Evolutionary conservation across 2,329 filamentous ascomycete species (phyloP).

Genomic region (Hypoxylon sp.): DNA sequence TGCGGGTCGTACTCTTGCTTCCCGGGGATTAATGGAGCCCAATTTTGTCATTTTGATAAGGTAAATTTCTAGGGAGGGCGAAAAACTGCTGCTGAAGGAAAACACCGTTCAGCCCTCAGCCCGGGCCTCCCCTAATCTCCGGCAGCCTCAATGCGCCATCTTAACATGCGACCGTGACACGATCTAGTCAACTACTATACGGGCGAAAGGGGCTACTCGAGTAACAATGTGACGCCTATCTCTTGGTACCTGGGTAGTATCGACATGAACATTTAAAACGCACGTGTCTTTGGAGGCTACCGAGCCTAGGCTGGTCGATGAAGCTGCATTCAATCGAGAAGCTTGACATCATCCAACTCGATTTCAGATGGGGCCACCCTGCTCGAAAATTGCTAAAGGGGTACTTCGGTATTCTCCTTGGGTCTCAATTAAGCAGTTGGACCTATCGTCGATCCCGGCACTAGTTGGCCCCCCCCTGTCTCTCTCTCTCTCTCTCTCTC

Average conservation of each 20-base stretch:
- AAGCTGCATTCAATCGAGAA: slow-evolving; percentile 11
- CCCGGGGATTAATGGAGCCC: slow-evolving; percentile 26
- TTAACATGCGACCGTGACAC: slow-evolving; percentile 36
- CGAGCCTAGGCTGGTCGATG: slow-evolving; percentile 10
- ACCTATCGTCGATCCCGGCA: slow-evolving; percentile 39
- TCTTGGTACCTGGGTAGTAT: neutral
- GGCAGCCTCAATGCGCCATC: slow-evolving; percentile 35
- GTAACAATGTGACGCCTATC: slow-evolving; percentile 17
- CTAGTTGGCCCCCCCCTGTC: slow-evolving; percentile 22
- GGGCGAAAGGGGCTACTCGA: neutral
- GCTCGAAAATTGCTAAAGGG: slow-evolving; percentile 44
- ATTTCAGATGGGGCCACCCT: neutral
- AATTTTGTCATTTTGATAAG: slow-evolving; percentile 18
- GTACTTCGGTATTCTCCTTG: slow-evolving; percentile 28
- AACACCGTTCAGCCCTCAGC: slow-evolving; percentile 29
- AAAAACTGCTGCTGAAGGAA: slow-evolving; percentile 3
- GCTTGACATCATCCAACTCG: slow-evolving; percentile 39
- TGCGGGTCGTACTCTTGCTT: slow-evolving; percentile 26
- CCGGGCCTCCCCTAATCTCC: slow-evolving; percentile 29
- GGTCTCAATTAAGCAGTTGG: slow-evolving; percentile 30
- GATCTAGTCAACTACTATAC: slow-evolving; percentile 3
- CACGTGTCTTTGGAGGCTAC: slow-evolving; percentile 22
- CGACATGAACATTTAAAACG: slow-evolving; percentile 1
- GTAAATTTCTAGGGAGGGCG: slow-evolving; percentile 24
- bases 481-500: too few relatives aligned